Conservation (phyloP, 1,139 yeast species). For the Geotrichum cucujoidarum region DNA sequence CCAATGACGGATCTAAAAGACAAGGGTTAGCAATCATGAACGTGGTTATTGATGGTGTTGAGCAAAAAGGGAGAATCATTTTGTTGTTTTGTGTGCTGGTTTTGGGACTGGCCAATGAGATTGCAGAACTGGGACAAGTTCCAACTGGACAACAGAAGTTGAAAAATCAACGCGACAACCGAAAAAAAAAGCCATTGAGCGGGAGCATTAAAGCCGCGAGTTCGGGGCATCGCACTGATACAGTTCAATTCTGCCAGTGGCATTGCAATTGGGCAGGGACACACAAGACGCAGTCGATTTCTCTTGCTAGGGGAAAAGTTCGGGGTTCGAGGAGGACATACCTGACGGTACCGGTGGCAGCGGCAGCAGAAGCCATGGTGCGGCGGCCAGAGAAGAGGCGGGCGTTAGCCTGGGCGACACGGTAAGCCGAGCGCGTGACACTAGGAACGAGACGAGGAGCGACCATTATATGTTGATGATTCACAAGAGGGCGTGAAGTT, state of each 20-base stretch:
- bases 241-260: neutral
- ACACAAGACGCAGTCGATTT: neutral
- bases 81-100: neutral
- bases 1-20: conserved; percentile 86
- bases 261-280: too few species aligned
- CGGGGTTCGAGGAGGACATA: conserved; percentile 51
- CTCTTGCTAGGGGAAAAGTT: neutral
- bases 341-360: conserved; percentile 85
- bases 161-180: neutral
- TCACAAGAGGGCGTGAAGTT: conserved; percentile 17
- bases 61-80: conserved; percentile 1
- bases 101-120: conserved; percentile 17
- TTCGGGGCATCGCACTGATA: neutral
- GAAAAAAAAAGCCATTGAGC: too few species aligned
- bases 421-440: conserved; percentile 83
- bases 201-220: neutral
- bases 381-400: conserved; percentile 55
- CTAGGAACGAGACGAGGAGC: conserved; percentile 89
- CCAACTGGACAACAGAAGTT: neutral
- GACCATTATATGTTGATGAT: conserved; percentile 32
- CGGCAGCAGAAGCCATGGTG: conserved; percentile 84
- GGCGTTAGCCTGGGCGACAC: conserved; percentile 79
- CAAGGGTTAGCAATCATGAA: conserved; percentile 31
- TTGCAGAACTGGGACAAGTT: neutral
- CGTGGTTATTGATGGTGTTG: neutral